These are phyloP conservation scores for Phytophthora cajani DNA, from an alignment of 352 stramenopile genomes.

Conservation along the genomic window DNA sequence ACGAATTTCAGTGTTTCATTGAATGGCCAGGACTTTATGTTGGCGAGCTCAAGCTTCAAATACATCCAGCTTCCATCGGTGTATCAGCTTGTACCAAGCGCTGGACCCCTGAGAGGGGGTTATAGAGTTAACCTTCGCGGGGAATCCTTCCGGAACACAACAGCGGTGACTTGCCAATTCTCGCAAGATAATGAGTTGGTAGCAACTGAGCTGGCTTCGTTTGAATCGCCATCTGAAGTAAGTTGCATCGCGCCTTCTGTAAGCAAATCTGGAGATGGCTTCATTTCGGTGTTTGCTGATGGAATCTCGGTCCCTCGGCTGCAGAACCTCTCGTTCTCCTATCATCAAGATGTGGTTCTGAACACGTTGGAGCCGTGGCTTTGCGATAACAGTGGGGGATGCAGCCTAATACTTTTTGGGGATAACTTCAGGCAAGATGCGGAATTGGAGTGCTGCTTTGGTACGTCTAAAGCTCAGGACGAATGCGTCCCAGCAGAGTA, in stretches of 20 bases:
- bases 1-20: constrained; percentile 57
- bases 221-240: constrained; percentile 29
- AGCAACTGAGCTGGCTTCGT: not conserved
- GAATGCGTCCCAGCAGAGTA: constrained; percentile 34
- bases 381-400: constrained; percentile 50
- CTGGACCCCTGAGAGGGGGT: constrained; percentile 38
- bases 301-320: constrained; percentile 29
- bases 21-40: constrained; percentile 74
- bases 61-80: constrained; percentile 59
- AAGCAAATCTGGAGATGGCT: constrained; percentile 14
- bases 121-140: constrained; percentile 48
- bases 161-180: constrained; percentile 42
- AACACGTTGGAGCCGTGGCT: constrained; percentile 56
- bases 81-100: constrained; percentile 48
- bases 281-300: constrained; percentile 40
- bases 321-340: constrained; percentile 40
- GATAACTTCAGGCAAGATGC: constrained; percentile 45
- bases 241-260: constrained; percentile 32
- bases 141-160: constrained; percentile 30
- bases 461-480: not conserved
- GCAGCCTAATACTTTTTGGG: constrained; percentile 22
- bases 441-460: constrained; percentile 67
- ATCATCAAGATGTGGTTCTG: constrained; percentile 39
- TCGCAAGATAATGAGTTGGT: constrained; percentile 10
- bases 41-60: constrained; percentile 38